Base-by-base conservation (phyloP, 2,329 filamentous ascomycete species). In the Xylaria sp. region DNA sequence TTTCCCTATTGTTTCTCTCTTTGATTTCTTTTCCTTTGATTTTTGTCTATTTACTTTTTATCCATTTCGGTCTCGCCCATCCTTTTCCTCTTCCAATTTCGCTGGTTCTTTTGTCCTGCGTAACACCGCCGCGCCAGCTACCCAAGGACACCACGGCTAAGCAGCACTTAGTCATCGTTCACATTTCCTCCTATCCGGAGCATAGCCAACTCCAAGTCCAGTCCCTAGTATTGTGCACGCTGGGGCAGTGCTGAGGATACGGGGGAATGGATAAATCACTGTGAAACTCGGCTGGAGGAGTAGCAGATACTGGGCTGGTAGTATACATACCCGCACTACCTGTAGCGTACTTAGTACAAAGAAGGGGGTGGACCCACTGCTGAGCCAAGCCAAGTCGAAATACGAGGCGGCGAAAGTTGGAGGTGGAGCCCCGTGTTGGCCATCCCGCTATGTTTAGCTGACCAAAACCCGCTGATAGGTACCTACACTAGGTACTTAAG, bases 341-440 rank as follows among this genome's bases (percentile, higher is more conserved):
- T n/a, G n/a, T n/a, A n/a, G n/a, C n/a, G n/a, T n/a, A n/a, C n/a
- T n/a, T n/a, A n/a, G 56, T 52, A 33, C 46, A 5, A 47, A 35
- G 46, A 6, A 33, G 29, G 29, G n/a, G n/a, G n/a, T n/a, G n/a
- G 43, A 41, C 27, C 37, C 44, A 48, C 37, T 31, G 7, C 4
- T 19, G 29, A 33, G 37, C 59, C 33, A 49, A 47, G 63, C 54
- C 35, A 44, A n/a, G 19, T 54, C 27, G 52, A 44, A 66, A 66
- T 66, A 67, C 64, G 62, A 65, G 60, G 59, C 59, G 57, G 62
- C 56, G 46, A 63, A 65, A 55, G 54, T 43, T 58, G 51, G 54
- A 52, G 40, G 55, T 62, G 61, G 58, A 48, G 53, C 38, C 53
- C 48, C 59, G 51, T 55, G 35, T 57, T 48, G 41, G 46, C 60